Conservation (phyloP, 345 rosid species). For the Aegle marmelos region DNA sequence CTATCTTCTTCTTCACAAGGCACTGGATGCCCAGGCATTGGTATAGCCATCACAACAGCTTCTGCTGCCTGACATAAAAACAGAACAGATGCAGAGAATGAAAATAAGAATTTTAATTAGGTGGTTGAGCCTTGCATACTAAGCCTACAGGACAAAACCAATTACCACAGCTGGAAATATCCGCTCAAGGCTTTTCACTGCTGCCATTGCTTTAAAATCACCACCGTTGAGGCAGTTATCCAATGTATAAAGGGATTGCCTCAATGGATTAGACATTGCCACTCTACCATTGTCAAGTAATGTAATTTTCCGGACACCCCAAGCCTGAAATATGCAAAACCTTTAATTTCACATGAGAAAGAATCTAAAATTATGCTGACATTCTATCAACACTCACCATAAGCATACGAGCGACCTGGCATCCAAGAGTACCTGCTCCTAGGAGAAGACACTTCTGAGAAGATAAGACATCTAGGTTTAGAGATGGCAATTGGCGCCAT, state of each 20-base stretch:
- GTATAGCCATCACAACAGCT: slow-evolving; percentile 82
- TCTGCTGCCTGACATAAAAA: slow-evolving; percentile 59
- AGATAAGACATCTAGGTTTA: slow-evolving; percentile 60
- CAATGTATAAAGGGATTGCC: slow-evolving; percentile 88
- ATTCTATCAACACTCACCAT: slow-evolving; percentile 48
- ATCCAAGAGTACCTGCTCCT: slow-evolving; percentile 96
- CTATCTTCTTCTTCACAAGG: slow-evolving; percentile 69
- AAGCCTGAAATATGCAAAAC: slow-evolving; percentile 50
- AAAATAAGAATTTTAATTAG: background rate
- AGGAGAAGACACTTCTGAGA: slow-evolving; percentile 90
- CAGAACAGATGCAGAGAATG: background rate
- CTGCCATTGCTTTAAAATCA: slow-evolving; percentile 77
- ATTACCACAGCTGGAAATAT: slow-evolving; percentile 91
- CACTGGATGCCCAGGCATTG: slow-evolving; percentile 97
- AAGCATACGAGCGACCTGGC: slow-evolving; percentile 96
- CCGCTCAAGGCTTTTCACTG: slow-evolving; percentile 76
- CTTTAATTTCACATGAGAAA: slow-evolving; percentile 14
- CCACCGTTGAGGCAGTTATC: slow-evolving; percentile 87
- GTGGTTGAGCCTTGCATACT: slow-evolving; percentile 1
- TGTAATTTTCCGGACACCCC: slow-evolving; percentile 92
- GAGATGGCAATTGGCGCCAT: slow-evolving; percentile 96
- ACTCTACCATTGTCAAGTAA: slow-evolving; percentile 86
- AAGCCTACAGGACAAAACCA: slow-evolving; percentile 15
- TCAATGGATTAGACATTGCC: slow-evolving; percentile 95
- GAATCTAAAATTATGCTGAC: background rate